Conservation (phyloP, 768 basidiomycete genomes). For the Daedaleopsis nitida region DNA sequence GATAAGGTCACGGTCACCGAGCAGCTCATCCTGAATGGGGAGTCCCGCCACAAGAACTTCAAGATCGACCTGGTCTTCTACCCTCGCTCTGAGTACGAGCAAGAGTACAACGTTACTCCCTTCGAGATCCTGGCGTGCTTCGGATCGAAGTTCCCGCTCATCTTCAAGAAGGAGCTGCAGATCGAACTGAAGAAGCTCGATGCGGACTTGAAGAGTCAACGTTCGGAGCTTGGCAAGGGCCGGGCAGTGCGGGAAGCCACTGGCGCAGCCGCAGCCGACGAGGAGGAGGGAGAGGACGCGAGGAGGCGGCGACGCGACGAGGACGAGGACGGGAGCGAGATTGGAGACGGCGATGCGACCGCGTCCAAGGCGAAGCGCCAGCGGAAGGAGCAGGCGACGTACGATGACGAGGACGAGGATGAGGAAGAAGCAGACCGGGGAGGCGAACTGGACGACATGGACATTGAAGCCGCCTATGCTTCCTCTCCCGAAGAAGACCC, state of each 20-base stretch:
- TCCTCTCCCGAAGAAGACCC: conserved; percentile 43
- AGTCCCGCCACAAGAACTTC: conserved; percentile 77
- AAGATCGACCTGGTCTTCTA: conserved; percentile 83
- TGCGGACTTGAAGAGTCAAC: conserved; percentile 76
- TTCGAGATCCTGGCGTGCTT: conserved; percentile 75
- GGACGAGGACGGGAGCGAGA: conserved; percentile 66
- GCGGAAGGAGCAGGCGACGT: conserved; percentile 72
- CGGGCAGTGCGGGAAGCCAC: conserved; percentile 48
- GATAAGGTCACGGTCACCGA: conserved; percentile 84
- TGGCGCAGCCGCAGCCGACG: conserved; percentile 47
- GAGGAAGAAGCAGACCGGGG: conserved; percentile 53
- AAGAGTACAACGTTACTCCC: conserved; percentile 79
- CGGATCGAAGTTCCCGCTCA: conserved; percentile 71
- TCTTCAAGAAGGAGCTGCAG: conserved; percentile 83
- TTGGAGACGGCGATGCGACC: conserved; percentile 82
- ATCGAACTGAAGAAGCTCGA: conserved; percentile 85
- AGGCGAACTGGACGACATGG: conserved; percentile 53
- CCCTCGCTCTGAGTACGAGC: conserved; percentile 77
- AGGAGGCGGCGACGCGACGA: conserved; percentile 41
- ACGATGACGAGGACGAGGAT: conserved; percentile 71
- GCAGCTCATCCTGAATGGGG: conserved; percentile 62
- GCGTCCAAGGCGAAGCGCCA: conserved; percentile 74
- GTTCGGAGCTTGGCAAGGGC: conserved; percentile 83
- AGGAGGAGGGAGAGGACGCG: conserved; percentile 54
- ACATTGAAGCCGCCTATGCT: conserved; percentile 65